These are phyloP conservation scores for Xylaria sp. DNA, from an alignment of 2,329 filamentous ascomycete species.

Conservation along the genomic window DNA sequence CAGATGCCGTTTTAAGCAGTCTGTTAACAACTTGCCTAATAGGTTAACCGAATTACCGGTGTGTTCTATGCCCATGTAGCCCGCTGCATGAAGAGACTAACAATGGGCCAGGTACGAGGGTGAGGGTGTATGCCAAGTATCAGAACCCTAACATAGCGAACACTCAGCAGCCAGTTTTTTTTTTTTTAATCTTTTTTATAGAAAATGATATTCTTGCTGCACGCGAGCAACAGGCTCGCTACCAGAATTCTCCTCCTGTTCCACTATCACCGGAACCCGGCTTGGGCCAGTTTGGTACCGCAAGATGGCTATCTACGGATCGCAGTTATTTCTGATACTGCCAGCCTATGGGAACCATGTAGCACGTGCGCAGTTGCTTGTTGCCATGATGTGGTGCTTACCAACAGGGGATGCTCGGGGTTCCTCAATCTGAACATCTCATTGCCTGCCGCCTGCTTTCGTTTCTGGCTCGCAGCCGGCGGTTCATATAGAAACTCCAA, in stretches of 20 bases:
- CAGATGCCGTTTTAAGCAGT: conserved; percentile 23
- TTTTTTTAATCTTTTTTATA: background rate
- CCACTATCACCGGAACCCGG: conserved; percentile 12
- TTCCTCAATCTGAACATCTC: conserved; percentile 14
- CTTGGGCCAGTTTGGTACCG: conserved; percentile 18
- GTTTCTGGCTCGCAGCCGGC: conserved; percentile 4
- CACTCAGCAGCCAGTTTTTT: background rate
- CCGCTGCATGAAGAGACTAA: background rate
- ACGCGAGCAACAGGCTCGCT: conserved; percentile 10
- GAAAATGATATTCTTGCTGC: background rate
- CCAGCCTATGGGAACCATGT: conserved; percentile 15
- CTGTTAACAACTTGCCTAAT: conserved; percentile 10
- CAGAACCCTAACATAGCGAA: conserved; percentile 16
- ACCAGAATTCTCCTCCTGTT: conserved; percentile 7
- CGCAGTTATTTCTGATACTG: conserved; percentile 1
- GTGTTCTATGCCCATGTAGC: conserved; percentile 20
- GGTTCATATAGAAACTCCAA: background rate
- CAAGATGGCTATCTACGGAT: conserved; percentile 16
- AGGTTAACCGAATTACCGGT: conserved; percentile 12
- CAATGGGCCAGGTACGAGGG: background rate
- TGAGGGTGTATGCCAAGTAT: background rate
- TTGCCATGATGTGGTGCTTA: conserved; percentile 19
- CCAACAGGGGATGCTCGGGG: conserved; percentile 4
- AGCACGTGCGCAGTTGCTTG: conserved; percentile 26
- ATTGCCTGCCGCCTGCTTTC: background rate